A percentile compares a stretch with the other conserved stretches of the same genome.
phyloP scores from a whole-genome alignment of 768 basidiomycete species.

The Mycena galopus region DNA sequence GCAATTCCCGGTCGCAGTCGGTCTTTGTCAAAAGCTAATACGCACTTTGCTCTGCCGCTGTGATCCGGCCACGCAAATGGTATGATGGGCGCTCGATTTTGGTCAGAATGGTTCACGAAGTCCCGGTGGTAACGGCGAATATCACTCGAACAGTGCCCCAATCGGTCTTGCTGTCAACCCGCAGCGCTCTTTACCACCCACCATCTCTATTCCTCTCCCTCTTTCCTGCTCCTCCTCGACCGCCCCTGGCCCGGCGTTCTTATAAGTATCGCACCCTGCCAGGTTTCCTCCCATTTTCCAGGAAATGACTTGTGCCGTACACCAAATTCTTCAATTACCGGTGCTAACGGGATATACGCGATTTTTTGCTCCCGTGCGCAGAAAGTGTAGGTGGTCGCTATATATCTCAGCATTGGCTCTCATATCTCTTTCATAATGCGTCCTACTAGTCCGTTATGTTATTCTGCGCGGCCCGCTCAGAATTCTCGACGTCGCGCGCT shows the following conservation, averaged over 20 bases:
- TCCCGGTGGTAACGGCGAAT: background rate
- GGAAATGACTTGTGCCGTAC: no score
- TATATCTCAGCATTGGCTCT: background rate
- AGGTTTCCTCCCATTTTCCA: background rate
- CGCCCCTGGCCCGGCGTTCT: background rate
- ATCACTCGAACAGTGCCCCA: background rate
- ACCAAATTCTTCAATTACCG: conserved; percentile 11
- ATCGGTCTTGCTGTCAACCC: background rate
- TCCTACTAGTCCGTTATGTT: background rate
- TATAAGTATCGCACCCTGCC: background rate
- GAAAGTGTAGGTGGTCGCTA: background rate
- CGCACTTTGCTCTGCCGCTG: background rate
- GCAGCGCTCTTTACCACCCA: conserved; percentile 7
- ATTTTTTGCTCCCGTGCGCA: no score
- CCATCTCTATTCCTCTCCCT: background rate
- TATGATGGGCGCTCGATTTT: background rate
- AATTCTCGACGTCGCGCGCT: background rate
- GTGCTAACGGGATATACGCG: conserved; percentile 15
- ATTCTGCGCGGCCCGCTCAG: no score
- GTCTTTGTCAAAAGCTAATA: background rate
- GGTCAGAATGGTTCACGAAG: background rate
- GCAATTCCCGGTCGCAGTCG: background rate
- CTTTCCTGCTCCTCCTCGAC: background rate
- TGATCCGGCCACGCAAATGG: background rate
- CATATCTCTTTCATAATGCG: background rate